Evolutionary conservation across 2,329 filamentous ascomycete species (phyloP), one percentile per base, ranked within the genome.

Genomic region (Ascocoryne sarcoides): DNA sequence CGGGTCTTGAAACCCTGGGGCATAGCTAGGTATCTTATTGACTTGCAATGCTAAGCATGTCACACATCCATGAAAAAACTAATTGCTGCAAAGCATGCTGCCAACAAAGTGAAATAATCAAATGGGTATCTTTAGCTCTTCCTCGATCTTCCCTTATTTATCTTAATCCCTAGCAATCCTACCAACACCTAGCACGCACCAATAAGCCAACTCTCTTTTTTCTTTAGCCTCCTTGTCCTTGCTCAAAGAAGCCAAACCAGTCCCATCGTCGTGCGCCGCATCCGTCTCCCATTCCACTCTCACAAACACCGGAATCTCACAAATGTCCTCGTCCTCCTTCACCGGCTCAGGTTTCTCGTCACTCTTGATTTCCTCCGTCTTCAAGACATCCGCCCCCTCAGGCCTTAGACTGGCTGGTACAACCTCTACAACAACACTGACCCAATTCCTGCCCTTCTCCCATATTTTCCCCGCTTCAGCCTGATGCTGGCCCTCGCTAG

Each of bases 271-370:
- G 40, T 75, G 69, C 1, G 70, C 69, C 1, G 64, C 60, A 49
- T 88, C 84, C 3, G 76, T 71, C 61, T 89, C 90, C 80, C 89
- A 98, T 61, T 95, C 89, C 42, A 95, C 73, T 17, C 88, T 75
- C 45, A 98, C 86, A 67, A 94, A 93, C 55, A 98, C 80, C 40
- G 92, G 90, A 52, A 98, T 90, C 69, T 98, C 92, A 31, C 96
- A 45, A 0, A 61, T 45, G 48, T 81, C 75, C 55, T 81, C 75
- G 51, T 79, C 76, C 50, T 75, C 72, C 44, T 62, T 66, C 36
- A 78, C 55, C 30, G 69, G 67, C n/a, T 63, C 60, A 7, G 23
- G 23, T 12, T 7, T 12, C 35, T 66, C 58, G 47, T 71, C 67
- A 18, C 20, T 61, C 60, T 32, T 54, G 50, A 3, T 58, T 59